Conservation (phyloP, 2,329 filamentous ascomycete species). For the Nemania bipapillata region DNA sequence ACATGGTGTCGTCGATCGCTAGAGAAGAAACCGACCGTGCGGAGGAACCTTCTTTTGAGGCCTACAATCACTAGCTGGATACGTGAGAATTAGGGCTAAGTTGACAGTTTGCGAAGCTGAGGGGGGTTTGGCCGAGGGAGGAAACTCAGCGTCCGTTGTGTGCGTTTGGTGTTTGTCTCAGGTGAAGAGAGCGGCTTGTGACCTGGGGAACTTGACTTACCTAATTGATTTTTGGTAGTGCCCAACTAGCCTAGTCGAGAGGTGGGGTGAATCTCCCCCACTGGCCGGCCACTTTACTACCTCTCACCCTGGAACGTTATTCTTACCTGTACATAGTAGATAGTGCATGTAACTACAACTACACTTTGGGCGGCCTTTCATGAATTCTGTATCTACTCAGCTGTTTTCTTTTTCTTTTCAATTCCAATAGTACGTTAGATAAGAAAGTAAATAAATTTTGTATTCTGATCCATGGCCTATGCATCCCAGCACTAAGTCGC, state of each 20-base stretch:
- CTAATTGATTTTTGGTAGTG: not conserved
- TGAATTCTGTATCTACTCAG: too few relatives aligned
- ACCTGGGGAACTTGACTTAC: not conserved
- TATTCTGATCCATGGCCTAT: conserved; percentile 12
- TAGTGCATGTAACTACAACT: too few relatives aligned
- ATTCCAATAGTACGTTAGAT: not conserved
- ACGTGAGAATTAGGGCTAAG: not conserved
- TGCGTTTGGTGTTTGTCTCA: conserved; percentile 32
- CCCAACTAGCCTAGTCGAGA: too few relatives aligned
- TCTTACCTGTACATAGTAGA: too few relatives aligned
- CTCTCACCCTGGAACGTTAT: too few relatives aligned
- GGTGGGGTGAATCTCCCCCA: conserved; percentile 13
- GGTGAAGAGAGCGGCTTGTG: not conserved
- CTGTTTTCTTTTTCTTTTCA: too few relatives aligned
- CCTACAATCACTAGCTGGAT: not conserved
- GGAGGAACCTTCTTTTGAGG: not conserved
- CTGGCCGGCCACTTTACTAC: too few relatives aligned
- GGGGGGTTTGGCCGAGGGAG: not conserved
- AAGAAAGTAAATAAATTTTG: not conserved
- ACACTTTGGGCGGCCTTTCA: too few relatives aligned
- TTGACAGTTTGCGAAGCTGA: not conserved
- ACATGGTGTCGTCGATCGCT: conserved; percentile 62
- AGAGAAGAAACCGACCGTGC: not conserved
- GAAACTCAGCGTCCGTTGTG: conserved; percentile 5
- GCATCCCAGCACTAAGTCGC: conserved; percentile 7